These are phyloP conservation scores for Trichoderma sp. DNA, from an alignment of 2,329 filamentous ascomycete species.

Conservation along the genomic window DNA sequence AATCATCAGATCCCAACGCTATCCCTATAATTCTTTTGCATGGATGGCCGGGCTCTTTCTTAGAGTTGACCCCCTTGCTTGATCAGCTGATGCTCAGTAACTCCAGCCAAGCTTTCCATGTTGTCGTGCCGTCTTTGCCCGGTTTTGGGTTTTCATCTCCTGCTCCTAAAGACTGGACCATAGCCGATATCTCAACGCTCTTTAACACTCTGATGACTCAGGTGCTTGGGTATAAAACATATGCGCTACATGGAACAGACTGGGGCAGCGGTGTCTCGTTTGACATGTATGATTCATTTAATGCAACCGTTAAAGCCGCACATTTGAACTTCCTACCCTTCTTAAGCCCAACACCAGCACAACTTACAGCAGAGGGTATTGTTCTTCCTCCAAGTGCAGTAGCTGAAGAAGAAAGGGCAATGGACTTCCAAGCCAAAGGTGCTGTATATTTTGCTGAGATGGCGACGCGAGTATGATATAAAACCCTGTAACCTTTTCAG, in stretches of 20 bases:
- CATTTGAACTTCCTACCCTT: conserved; percentile 32
- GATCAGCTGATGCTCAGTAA: background rate
- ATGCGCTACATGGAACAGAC: conserved; percentile 32
- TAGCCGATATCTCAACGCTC: conserved; percentile 43
- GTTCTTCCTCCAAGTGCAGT: conserved; percentile 23
- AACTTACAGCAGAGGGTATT: conserved; percentile 28
- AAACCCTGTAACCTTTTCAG: background rate
- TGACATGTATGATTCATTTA: conserved; percentile 30
- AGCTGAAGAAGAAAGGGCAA: conserved; percentile 2
- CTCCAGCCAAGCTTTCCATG: conserved; percentile 29
- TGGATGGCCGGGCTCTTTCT: conserved; percentile 51
- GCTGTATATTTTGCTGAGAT: conserved; percentile 29
- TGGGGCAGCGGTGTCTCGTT: conserved; percentile 29
- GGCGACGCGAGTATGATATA: conserved; percentile 18
- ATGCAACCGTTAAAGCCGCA: conserved; percentile 25
- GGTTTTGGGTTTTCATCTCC: conserved; percentile 44
- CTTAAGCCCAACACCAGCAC: conserved; percentile 5
- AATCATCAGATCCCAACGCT: too few species aligned
- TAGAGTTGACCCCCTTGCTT: conserved; percentile 44
- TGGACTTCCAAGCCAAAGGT: conserved; percentile 24
- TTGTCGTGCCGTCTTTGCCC: conserved; percentile 44
- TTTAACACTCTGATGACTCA: conserved; percentile 45
- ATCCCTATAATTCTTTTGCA: conserved; percentile 39
- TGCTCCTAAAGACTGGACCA: conserved; percentile 40
- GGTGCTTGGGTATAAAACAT: conserved; percentile 43